A percentile compares a stretch with the other conserved stretches of the same genome.
phyloP scores from a whole-genome alignment of 2,329 filamentous ascomycete species.

The Parasarocladium wereldwijsianum region DNA sequence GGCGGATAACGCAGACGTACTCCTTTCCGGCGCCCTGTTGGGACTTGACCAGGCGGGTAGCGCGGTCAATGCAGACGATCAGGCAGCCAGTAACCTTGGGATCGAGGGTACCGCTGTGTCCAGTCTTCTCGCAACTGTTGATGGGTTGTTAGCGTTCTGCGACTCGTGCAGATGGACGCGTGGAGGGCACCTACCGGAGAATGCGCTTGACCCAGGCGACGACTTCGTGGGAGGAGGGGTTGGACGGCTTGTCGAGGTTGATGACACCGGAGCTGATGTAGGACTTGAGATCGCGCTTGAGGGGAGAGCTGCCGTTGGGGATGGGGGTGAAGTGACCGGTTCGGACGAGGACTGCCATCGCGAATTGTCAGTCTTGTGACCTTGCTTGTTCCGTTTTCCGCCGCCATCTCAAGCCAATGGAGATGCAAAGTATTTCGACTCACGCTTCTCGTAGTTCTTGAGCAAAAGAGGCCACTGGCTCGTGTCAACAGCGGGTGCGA shows the following conservation, averaged over 20 bases:
- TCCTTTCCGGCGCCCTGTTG: slow-evolving; percentile 99
- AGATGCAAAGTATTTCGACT: slow-evolving; percentile 20
- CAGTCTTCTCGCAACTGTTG: slow-evolving; percentile 63
- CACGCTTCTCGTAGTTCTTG: slow-evolving; percentile 91
- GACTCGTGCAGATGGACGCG: slow-evolving; percentile 5
- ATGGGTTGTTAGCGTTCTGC: too few relatives aligned
- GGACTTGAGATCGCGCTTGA: slow-evolving; percentile 89
- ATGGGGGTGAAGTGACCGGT: slow-evolving; percentile 97
- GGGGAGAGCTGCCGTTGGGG: slow-evolving; percentile 76
- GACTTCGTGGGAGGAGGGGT: slow-evolving; percentile 96
- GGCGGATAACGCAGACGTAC: slow-evolving; percentile 88
- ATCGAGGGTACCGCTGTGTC: slow-evolving; percentile 95
- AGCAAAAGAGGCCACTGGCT: slow-evolving; percentile 86
- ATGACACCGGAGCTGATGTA: slow-evolving; percentile 97
- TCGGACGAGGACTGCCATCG: slow-evolving; percentile 60
- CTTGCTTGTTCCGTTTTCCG: background rate
- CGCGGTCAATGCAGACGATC: slow-evolving; percentile 91
- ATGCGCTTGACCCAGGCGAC: slow-evolving; percentile 99
- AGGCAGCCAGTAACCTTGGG: slow-evolving; percentile 95
- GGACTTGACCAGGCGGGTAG: slow-evolving; percentile 93
- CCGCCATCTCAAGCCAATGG: background rate
- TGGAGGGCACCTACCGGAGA: slow-evolving; percentile 46
- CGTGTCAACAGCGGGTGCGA: slow-evolving; percentile 65
- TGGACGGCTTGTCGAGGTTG: slow-evolving; percentile 76
- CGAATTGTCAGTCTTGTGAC: slow-evolving; percentile 11